phyloP scores from a whole-genome alignment of 2,329 filamentous ascomycete genomes.

The Tolypocladium amazonense region DNA sequence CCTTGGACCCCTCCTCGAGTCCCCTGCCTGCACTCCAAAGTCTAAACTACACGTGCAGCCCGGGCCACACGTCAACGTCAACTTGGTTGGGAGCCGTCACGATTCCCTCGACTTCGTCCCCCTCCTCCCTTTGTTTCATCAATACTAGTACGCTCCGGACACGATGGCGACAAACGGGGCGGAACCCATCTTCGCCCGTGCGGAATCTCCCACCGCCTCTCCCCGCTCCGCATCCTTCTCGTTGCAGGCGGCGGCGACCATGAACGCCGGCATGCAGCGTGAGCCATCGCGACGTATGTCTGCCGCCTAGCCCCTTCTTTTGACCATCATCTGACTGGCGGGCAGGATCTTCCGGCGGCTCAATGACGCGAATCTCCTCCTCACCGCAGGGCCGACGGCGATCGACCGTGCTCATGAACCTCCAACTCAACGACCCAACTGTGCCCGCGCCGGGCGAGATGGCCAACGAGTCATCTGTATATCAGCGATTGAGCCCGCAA shows the following conservation, averaged over 20 bases:
- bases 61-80: neutral
- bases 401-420: conserved; percentile 61
- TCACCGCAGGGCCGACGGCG: conserved; percentile 49
- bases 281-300: conserved; percentile 47
- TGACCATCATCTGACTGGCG: conserved; percentile 5
- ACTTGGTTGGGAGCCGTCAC: neutral
- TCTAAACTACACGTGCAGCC: neutral
- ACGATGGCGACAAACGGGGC: conserved; percentile 21
- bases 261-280: conserved; percentile 66
- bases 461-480: conserved; percentile 31
- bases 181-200: conserved; percentile 12
- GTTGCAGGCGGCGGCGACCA: conserved; percentile 63
- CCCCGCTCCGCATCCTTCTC: conserved; percentile 58
- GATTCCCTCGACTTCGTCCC: neutral
- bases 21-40: neutral
- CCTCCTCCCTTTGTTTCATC: neutral
- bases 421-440: conserved; percentile 61
- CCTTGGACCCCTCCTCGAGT: neutral
- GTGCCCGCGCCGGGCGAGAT: conserved; percentile 61
- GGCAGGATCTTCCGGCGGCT: conserved; percentile 41
- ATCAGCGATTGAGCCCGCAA: conserved; percentile 28
- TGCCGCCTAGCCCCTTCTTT: conserved; percentile 4
- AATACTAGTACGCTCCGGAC: neutral
- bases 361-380: conserved; percentile 29
- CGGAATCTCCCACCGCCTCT: conserved; percentile 47